Conservation (phyloP, 805 yeast species). For the Metschnikowia gruessii region DNA sequence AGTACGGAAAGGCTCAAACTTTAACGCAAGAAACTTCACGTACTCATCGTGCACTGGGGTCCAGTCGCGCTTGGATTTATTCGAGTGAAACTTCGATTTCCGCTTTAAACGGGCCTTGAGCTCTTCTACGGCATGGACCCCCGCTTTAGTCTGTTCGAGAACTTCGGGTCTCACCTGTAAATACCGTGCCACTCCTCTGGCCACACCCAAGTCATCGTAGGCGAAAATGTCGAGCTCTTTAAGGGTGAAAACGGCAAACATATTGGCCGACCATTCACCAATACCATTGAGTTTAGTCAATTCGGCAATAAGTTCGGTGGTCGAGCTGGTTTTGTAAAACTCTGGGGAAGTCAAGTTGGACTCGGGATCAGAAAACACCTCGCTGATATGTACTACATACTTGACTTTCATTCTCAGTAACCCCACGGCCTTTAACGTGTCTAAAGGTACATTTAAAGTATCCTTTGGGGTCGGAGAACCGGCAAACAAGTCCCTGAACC, state of each 20-base stretch:
- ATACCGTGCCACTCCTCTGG: conserved; percentile 73
- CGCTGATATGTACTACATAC: conserved; percentile 56
- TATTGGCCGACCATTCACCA: conserved; percentile 85
- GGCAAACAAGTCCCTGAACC: conserved; percentile 38
- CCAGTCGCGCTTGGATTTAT: conserved; percentile 57
- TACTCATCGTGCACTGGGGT: conserved; percentile 59
- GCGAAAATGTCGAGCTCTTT: conserved; percentile 69
- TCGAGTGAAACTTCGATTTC: conserved; percentile 37
- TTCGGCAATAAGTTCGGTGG: conserved; percentile 47
- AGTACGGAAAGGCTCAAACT: conserved; percentile 64
- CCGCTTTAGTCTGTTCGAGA: conserved; percentile 40
- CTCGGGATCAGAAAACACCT: conserved; percentile 45
- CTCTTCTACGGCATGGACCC: conserved; percentile 32
- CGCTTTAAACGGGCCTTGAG: conserved; percentile 30
- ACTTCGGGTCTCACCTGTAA: conserved; percentile 52
- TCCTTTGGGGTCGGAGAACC: conserved; percentile 51
- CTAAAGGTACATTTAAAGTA: conserved; percentile 40
- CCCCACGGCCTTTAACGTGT: conserved; percentile 60
- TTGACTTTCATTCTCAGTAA: conserved; percentile 64
- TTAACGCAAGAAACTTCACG: conserved; percentile 51
- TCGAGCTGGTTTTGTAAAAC: conserved; percentile 36
- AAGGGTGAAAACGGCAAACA: conserved; percentile 76
- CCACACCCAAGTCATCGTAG: conserved; percentile 77
- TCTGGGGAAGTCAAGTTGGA: conserved; percentile 30
- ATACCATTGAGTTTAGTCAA: conserved; percentile 62